phyloP scores from a whole-genome alignment of 83 land plant genomes.

The Thuja plicata region DNA sequence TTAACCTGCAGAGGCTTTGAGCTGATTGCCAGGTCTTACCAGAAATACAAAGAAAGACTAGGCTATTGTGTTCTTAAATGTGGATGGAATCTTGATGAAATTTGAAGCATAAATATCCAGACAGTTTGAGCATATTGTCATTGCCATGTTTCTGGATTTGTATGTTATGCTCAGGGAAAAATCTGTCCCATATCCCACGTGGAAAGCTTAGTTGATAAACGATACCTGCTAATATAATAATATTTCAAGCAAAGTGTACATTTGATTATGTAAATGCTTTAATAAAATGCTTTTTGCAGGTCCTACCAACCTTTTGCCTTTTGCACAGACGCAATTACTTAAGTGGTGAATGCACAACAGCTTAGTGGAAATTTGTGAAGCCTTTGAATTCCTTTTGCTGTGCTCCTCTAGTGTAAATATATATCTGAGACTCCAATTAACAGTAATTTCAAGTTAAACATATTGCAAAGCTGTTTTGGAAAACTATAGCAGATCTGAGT shows the following conservation, averaged over 20 bases:
- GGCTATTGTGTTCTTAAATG: neutral
- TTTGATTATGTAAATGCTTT: neutral
- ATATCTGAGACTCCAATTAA: too few species aligned
- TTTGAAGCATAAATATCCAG: neutral
- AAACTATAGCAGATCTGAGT: too few species aligned
- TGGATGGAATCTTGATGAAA: neutral
- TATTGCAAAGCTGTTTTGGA: too few species aligned
- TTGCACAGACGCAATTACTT: neutral
- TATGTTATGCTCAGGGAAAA: neutral
- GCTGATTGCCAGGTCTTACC: neutral
- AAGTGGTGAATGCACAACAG: neutral
- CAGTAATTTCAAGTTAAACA: too few species aligned
- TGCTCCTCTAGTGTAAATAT: neutral
- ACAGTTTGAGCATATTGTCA: neutral
- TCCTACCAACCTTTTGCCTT: neutral
- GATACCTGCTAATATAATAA: too few species aligned
- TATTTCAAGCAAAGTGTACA: neutral
- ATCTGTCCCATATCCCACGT: neutral
- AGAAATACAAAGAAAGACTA: neutral
- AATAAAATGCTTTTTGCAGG: neutral
- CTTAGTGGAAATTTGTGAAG: neutral
- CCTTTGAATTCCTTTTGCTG: neutral
- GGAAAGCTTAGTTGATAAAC: neutral
- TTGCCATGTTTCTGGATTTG: neutral
- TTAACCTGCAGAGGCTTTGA: neutral